Percentiles rank a stretch among this genome's conserved stretches.
These are phyloP conservation scores for Ciborinia camelliae DNA, from an alignment of 2,329 filamentous ascomycete species.

Conservation along the genomic window DNA sequence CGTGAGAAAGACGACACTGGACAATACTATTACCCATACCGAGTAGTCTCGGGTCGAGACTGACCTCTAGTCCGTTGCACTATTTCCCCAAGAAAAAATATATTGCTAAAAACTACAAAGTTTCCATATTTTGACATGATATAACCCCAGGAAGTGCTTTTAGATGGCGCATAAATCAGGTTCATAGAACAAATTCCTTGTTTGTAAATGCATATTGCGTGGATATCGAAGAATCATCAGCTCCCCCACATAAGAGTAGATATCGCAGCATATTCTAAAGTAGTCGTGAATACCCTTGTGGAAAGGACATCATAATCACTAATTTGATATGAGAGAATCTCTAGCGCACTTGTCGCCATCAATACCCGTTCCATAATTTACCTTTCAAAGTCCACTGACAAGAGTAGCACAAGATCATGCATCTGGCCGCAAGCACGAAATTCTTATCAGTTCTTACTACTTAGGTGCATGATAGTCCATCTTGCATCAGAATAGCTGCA, in stretches of 20 bases:
- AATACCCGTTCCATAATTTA: background rate
- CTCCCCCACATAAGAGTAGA: background rate
- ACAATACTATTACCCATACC: background rate
- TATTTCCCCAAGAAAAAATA: background rate
- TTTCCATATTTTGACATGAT: background rate
- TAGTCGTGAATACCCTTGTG: background rate
- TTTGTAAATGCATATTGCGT: background rate
- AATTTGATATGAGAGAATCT: conserved; percentile 6
- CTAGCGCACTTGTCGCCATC: conserved; percentile 18
- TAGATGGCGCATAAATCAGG: background rate
- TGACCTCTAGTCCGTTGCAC: background rate
- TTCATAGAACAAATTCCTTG: background rate
- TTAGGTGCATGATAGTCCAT: background rate
- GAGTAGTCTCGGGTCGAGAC: conserved; percentile 6
- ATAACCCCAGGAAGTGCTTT: background rate
- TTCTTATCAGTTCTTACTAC: conserved; percentile 4
- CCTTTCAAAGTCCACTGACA: background rate
- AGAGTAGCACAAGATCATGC: background rate
- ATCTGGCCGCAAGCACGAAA: conserved; percentile 3
- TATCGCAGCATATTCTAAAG: background rate
- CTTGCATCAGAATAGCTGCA: background rate
- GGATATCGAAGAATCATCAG: background rate
- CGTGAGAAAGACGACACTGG: background rate
- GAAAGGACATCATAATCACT: background rate
- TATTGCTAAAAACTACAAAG: background rate